These are phyloP conservation scores for Blastocystis sp. DNA, from an alignment of 352 stramenopile genomes.

Conservation along the genomic window DNA sequence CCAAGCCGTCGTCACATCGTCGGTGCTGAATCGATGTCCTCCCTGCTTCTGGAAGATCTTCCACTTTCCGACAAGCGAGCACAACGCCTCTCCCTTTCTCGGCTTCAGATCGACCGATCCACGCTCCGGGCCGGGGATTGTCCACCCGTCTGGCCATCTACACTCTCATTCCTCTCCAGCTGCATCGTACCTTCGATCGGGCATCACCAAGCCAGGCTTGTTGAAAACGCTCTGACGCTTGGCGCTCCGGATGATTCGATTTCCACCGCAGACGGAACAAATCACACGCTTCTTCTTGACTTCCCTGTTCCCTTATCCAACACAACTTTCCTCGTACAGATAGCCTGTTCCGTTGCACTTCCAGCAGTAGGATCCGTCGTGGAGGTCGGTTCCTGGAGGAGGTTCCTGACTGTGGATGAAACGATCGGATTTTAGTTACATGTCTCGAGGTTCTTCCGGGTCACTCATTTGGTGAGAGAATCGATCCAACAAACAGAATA, in stretches of 20 bases:
- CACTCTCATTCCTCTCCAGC: not conserved
- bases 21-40: slow-evolving; percentile 67
- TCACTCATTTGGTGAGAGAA: slow-evolving; percentile 5
- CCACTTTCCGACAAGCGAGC: slow-evolving; percentile 65
- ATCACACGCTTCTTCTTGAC: slow-evolving; percentile 23
- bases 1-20: slow-evolving; percentile 67
- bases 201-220: slow-evolving; percentile 51
- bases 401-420: slow-evolving; percentile 22
- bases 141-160: slow-evolving; percentile 28
- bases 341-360: slow-evolving; percentile 52
- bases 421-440: not conserved
- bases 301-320: not conserved
- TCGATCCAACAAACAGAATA: not conserved
- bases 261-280: slow-evolving; percentile 34
- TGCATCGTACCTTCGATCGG: not conserved
- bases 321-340: not conserved
- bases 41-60: slow-evolving; percentile 65
- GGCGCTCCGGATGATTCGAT: slow-evolving; percentile 11
- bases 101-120: not conserved
- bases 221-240: slow-evolving; percentile 36
- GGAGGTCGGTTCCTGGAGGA: slow-evolving; percentile 50
- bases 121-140: slow-evolving; percentile 39
- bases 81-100: slow-evolving; percentile 60
- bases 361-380: slow-evolving; percentile 50
- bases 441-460: not conserved